Percentiles rank a stretch among this genome's conserved stretches.
Conservation (phyloP, 2,329 filamentous ascomycete species). For the Ambrosiella xylebori region DNA sequence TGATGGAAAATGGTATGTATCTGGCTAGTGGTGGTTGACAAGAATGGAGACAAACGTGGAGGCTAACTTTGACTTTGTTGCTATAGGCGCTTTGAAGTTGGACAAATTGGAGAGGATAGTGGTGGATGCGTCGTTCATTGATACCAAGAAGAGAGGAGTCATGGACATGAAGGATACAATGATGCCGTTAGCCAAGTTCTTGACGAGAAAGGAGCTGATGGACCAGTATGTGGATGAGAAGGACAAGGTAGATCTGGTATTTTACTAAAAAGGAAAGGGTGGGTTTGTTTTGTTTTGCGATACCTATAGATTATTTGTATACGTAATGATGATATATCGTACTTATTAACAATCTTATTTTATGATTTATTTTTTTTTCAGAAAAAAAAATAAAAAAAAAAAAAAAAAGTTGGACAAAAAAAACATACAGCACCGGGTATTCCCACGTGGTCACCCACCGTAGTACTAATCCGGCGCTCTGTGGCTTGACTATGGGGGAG, state of each 20-base stretch:
- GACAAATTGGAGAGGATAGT: conserved; percentile 61
- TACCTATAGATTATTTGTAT: neutral
- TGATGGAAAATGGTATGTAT: conserved; percentile 61
- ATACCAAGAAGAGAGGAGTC: conserved; percentile 84
- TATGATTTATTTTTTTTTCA: no score
- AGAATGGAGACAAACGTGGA: neutral
- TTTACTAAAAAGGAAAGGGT: conserved; percentile 32
- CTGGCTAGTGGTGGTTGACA: neutral
- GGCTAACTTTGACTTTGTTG: neutral
- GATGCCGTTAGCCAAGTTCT: conserved; percentile 58
- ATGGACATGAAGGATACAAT: conserved; percentile 92
- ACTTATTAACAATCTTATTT: no score
- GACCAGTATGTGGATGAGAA: conserved; percentile 46
- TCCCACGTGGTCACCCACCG: no score
- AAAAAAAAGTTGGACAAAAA: no score
- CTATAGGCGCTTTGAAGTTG: conserved; percentile 46
- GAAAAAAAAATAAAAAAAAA: no score
- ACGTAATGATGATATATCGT: neutral
- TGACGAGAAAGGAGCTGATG: conserved; percentile 54
- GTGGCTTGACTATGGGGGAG: no score
- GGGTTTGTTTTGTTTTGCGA: neutral
- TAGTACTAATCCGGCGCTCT: no score
- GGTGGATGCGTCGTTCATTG: conserved; percentile 81
- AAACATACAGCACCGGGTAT: no score
- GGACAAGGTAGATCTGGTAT: conserved; percentile 42